phyloP scores from a whole-genome alignment of 441 rosid species.

The Croton laevigatus region DNA sequence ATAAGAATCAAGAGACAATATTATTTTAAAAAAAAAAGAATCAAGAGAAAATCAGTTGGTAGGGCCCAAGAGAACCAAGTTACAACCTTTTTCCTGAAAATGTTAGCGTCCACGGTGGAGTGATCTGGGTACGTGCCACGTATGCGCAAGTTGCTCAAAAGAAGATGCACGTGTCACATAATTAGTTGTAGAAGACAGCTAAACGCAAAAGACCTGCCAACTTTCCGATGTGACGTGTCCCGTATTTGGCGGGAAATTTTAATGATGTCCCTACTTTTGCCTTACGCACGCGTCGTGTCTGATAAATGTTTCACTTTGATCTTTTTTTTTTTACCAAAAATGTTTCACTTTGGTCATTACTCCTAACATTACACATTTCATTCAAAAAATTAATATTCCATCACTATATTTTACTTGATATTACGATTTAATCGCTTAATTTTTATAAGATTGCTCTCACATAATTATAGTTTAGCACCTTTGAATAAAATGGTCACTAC shows the following conservation, averaged over 20 bases:
- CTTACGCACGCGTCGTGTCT: constrained; percentile 8
- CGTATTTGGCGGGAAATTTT: not conserved
- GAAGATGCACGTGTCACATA: constrained; percentile 14
- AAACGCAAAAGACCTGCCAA: constrained; percentile 19
- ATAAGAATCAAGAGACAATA: constrained; percentile 12
- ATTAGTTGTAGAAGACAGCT: constrained; percentile 22
- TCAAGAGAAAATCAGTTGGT: constrained; percentile 24
- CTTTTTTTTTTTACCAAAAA: too few species aligned
- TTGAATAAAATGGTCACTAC: too few species aligned
- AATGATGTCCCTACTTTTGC: not conserved
- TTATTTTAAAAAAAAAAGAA: too few species aligned
- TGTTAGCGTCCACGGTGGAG: too few species aligned
- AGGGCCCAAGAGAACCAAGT: constrained; percentile 30
- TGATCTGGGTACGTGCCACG: constrained; percentile 27
- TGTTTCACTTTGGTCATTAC: too few species aligned
- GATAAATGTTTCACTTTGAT: not conserved
- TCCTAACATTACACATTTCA: too few species aligned
- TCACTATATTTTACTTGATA: too few species aligned
- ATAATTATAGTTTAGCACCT: too few species aligned
- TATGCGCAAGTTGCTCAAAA: constrained; percentile 10
- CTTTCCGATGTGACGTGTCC: constrained; percentile 11
- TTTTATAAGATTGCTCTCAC: too few species aligned
- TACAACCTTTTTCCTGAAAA: constrained; percentile 13
- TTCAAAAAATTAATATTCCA: too few species aligned
- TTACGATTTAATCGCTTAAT: too few species aligned